Percentiles rank a stretch among this genome's conserved stretches.
Conservation (phyloP, 345 rosid species). For the Arabis hirsuta region DNA sequence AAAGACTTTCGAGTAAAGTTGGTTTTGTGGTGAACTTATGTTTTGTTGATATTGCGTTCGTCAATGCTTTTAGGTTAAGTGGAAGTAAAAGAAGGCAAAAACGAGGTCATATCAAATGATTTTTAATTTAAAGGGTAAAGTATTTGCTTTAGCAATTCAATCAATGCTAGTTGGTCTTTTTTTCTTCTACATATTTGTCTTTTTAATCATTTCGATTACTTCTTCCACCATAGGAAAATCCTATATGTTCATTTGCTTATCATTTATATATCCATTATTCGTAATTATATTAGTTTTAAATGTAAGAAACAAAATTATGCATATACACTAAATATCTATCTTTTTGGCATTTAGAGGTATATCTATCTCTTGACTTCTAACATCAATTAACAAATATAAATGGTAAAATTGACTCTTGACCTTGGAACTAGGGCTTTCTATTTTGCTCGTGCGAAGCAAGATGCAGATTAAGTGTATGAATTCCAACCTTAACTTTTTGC, state of each 20-base stretch:
- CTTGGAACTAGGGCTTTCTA: constrained; percentile 22
- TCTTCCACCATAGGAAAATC: neutral
- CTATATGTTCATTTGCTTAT: neutral
- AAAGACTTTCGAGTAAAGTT: neutral
- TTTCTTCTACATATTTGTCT: neutral
- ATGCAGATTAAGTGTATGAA: neutral
- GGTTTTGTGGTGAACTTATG: neutral
- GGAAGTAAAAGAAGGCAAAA: constrained; percentile 2
- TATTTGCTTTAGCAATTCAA: constrained; percentile 20
- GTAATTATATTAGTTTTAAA: neutral
- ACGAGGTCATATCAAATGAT: constrained; percentile 32
- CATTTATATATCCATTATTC: neutral
- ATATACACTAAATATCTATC: neutral
- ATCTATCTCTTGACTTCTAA: neutral
- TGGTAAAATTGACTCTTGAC: constrained; percentile 14
- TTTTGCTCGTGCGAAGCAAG: constrained; percentile 21
- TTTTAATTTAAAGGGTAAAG: constrained; percentile 17
- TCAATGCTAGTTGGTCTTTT: neutral
- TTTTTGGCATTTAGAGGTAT: neutral
- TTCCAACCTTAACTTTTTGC: constrained; percentile 19
- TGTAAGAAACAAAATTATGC: neutral
- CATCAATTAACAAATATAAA: neutral
- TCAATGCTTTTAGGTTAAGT: constrained; percentile 1
- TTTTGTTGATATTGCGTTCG: constrained; percentile 10
- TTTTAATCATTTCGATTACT: constrained; percentile 4